phyloP scores from a whole-genome alignment of 805 yeast genomes.

The Starmera dryadoides region DNA sequence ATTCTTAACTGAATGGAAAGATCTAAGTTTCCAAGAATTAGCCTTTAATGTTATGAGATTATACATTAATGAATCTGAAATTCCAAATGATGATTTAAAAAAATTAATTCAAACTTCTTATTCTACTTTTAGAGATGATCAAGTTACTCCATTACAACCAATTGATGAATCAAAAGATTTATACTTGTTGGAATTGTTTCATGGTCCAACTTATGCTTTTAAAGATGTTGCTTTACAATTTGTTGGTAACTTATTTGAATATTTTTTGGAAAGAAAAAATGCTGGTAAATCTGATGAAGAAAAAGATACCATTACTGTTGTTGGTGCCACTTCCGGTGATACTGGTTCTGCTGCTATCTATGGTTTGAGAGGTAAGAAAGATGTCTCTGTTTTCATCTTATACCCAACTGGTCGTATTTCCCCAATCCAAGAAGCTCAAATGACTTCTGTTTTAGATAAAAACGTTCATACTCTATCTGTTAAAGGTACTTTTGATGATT shows the following conservation, averaged over 20 bases:
- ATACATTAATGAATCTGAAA: slow-evolving; percentile 68
- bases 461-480: slow-evolving; percentile 95
- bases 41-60: slow-evolving; percentile 82
- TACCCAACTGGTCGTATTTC: slow-evolving; percentile 98
- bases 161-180: slow-evolving; percentile 52
- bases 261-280: slow-evolving; percentile 75
- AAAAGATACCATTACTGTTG: slow-evolving; percentile 85
- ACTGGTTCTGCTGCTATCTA: slow-evolving; percentile 99
- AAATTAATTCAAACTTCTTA: slow-evolving; percentile 64
- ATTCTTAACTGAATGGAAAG: slow-evolving; percentile 60
- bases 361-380: slow-evolving; percentile 94
- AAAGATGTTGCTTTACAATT: slow-evolving; percentile 98
- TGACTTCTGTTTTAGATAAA: slow-evolving; percentile 91
- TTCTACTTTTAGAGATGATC: slow-evolving; percentile 80
- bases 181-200: slow-evolving; percentile 86
- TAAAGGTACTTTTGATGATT: slow-evolving; percentile 95
- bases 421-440: slow-evolving; percentile 96
- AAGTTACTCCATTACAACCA: slow-evolving; percentile 78
- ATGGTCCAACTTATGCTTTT: slow-evolving; percentile 98
- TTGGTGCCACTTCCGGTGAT: slow-evolving; percentile 99
- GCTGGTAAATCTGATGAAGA: slow-evolving; percentile 40
- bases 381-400: slow-evolving; percentile 92
- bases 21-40: slow-evolving; percentile 72
- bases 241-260: slow-evolving; percentile 95
- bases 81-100: slow-evolving; percentile 61